phyloP scores from a whole-genome alignment of 768 basidiomycete genomes.

The Ramaria sp. region DNA sequence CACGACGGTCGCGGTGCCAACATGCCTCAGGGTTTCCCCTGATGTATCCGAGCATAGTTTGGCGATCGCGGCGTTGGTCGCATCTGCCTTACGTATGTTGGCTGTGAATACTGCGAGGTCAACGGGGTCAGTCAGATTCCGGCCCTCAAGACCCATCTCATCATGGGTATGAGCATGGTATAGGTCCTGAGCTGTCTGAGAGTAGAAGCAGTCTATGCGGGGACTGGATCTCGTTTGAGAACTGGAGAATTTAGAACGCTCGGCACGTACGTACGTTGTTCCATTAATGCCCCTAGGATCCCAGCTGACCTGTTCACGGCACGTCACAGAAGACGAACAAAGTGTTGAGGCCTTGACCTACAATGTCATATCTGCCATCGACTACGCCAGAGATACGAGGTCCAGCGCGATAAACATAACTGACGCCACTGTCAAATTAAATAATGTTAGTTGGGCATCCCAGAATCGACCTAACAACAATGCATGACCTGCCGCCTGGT shows the following conservation, averaged over 20 bases:
- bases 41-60: slow-evolving; percentile 18
- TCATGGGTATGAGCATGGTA: slow-evolving; percentile 19
- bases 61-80: slow-evolving; percentile 16
- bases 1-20: slow-evolving; percentile 24
- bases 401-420: slow-evolving; percentile 16
- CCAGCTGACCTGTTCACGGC: slow-evolving; percentile 12
- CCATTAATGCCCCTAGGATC: slow-evolving; percentile 24
- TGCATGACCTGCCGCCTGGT: slow-evolving; percentile 15
- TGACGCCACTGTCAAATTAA: slow-evolving; percentile 12
- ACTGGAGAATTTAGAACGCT: not conserved
- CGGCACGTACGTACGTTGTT: slow-evolving; percentile 15
- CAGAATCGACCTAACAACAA: not conserved
- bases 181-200: slow-evolving; percentile 14
- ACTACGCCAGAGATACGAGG: slow-evolving; percentile 12
- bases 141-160: slow-evolving; percentile 17
- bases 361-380: slow-evolving; percentile 16
- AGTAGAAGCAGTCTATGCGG: slow-evolving; percentile 17
- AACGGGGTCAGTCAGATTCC: slow-evolving; percentile 14
- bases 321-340: not conserved
- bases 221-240: slow-evolving; percentile 13
- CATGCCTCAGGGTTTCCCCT: slow-evolving; percentile 20
- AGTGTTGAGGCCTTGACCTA: not conserved
- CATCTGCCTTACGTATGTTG: slow-evolving; percentile 16
- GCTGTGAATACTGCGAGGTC: slow-evolving; percentile 15
- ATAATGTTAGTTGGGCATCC: slow-evolving; percentile 1